A percentile compares a stretch with the other conserved stretches of the same genome.
Evolutionary conservation across 768 basidiomycete genomes (phyloP).

Genomic region (Butyriboletus loyo): DNA sequence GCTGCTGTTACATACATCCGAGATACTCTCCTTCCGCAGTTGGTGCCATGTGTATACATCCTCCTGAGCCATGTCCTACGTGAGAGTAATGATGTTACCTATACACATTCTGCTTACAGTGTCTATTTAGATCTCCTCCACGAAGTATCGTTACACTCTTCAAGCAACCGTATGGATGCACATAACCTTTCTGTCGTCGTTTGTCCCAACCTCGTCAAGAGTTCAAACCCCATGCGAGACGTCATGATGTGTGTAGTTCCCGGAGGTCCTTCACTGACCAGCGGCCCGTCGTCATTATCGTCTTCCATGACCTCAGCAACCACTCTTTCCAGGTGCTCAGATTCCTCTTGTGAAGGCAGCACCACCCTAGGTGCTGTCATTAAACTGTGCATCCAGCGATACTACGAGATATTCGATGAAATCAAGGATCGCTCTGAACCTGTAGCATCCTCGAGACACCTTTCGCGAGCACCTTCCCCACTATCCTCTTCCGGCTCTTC

Average conservation of each 20-base stretch:
- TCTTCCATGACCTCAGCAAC: constrained; percentile 13
- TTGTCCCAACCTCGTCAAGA: constrained; percentile 73
- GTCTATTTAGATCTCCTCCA: constrained; percentile 63
- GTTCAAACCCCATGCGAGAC: constrained; percentile 65
- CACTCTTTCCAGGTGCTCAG: constrained; percentile 22
- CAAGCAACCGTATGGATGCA: constrained; percentile 76
- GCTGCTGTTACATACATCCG: constrained; percentile 62
- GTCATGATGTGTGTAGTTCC: constrained; percentile 71
- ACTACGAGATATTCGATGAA: constrained; percentile 86
- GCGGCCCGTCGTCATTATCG: constrained; percentile 24
- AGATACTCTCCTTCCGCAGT: constrained; percentile 60
- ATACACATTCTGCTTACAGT: constrained; percentile 5
- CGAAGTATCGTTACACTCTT: constrained; percentile 67
- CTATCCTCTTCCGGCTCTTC: constrained; percentile 21
- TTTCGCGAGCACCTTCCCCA: constrained; percentile 31
- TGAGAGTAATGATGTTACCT: constrained; percentile 31
- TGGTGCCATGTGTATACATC: constrained; percentile 72
- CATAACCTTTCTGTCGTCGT: constrained; percentile 79
- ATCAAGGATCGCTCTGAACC: constrained; percentile 69
- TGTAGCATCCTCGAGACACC: constrained; percentile 27
- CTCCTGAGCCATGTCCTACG: constrained; percentile 68
- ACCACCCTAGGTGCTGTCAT: constrained; percentile 71
- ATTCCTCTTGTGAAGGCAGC: constrained; percentile 40
- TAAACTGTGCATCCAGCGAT: constrained; percentile 75
- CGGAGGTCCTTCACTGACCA: constrained; percentile 40